These are phyloP conservation scores for Lindgomyces ingoldianus DNA, from an alignment of 495 filamentous ascomycete genomes.

Conservation along the genomic window DNA sequence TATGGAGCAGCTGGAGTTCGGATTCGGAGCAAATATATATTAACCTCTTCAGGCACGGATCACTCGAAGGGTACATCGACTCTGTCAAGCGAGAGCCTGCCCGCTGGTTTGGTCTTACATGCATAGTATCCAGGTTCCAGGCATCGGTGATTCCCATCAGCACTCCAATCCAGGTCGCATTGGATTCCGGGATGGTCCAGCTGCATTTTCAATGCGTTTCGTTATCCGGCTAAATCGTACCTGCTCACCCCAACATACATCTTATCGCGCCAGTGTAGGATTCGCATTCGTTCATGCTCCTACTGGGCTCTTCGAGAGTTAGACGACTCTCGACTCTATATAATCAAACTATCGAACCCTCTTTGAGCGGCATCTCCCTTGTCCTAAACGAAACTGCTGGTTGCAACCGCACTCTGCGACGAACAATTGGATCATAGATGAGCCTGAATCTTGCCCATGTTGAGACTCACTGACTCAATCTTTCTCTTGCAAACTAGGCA, in stretches of 20 bases:
- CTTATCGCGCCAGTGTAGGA: slow-evolving; percentile 1
- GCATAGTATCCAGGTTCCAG: slow-evolving; percentile 19
- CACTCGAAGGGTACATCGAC: not conserved
- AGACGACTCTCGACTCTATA: not conserved
- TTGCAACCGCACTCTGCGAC: not conserved
- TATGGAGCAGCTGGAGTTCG: slow-evolving; percentile 2
- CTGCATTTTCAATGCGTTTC: slow-evolving; percentile 1
- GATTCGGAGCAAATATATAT: slow-evolving; percentile 11
- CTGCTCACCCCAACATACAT: not conserved
- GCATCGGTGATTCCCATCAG: not conserved
- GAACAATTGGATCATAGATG: not conserved
- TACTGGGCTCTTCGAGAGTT: not conserved
- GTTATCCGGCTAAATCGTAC: slow-evolving; percentile 30
- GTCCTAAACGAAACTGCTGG: not conserved
- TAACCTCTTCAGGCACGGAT: slow-evolving; percentile 28
- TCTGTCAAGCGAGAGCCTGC: not conserved
- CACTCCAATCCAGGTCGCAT: not conserved
- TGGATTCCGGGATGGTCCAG: not conserved
- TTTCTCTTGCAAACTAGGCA: not conserved
- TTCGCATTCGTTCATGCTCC: not conserved
- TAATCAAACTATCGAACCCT: not conserved
- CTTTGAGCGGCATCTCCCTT: not conserved
- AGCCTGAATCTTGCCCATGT: not conserved
- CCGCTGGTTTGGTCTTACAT: slow-evolving; percentile 18
- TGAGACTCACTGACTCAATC: slow-evolving; percentile 23